Conservation (phyloP, 176 grass and related monocot species). For the Bonia amplexicaulis region DNA sequence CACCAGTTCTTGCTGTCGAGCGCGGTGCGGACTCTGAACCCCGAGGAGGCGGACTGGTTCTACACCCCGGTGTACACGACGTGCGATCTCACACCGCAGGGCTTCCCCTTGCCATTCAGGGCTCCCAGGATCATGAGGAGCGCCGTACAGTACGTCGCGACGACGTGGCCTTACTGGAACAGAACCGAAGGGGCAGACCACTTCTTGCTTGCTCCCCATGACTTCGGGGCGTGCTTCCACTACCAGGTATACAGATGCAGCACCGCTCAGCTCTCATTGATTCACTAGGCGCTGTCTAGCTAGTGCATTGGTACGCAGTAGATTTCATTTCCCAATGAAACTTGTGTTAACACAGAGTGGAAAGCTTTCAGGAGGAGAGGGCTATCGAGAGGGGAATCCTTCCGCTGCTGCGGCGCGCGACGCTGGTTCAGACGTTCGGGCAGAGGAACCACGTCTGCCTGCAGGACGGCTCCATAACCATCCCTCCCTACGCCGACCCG, state of each 20-base stretch:
- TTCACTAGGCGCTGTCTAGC: background rate
- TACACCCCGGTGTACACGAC: constrained; percentile 57
- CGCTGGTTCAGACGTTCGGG: constrained; percentile 67
- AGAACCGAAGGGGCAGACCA: constrained; percentile 49
- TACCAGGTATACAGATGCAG: constrained; percentile 8
- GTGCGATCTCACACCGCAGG: constrained; percentile 51
- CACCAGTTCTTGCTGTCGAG: constrained; percentile 56
- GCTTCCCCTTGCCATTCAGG: constrained; percentile 56
- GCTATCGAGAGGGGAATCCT: constrained; percentile 54
- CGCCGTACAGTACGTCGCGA: constrained; percentile 42
- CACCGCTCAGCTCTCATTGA: background rate
- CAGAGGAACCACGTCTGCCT: constrained; percentile 62
- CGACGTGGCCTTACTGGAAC: constrained; percentile 63
- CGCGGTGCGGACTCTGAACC: constrained; percentile 53
- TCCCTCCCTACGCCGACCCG: constrained; percentile 60
- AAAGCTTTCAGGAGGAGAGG: constrained; percentile 30
- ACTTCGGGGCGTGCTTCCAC: constrained; percentile 62
- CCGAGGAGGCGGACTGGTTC: constrained; percentile 62
- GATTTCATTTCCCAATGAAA: background rate
- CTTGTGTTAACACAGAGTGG: background rate
- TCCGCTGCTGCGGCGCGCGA: constrained; percentile 42
- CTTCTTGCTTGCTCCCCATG: constrained; percentile 53
- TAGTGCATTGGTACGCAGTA: background rate
- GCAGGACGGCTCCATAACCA: constrained; percentile 49
- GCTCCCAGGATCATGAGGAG: constrained; percentile 67